Evolutionary conservation across 2,329 filamentous ascomycete species (phyloP), one percentile per base, ranked within the genome.

Genomic region (Kalaharituber pfeilii): DNA sequence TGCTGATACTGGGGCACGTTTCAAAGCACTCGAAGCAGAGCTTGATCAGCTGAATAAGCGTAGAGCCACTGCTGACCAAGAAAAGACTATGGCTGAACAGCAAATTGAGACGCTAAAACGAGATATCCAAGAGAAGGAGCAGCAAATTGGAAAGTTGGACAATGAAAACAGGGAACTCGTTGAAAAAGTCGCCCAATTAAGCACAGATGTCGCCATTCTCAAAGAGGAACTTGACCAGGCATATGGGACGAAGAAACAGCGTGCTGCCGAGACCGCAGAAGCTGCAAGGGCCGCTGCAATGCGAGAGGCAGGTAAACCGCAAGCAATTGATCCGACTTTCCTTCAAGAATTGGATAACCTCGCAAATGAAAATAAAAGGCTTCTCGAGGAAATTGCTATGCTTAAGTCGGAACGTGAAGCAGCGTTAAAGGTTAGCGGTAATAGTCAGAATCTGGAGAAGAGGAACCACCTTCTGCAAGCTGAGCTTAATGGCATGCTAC

Each of bases 141-240:
- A 51, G 44, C 67, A 69, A 36, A 61, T 69, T 3, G 62, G 65
- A 9, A 68, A 67, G 29, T 66, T 73, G 51, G 72, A 74, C 54
- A 65, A 67, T n/a, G 74, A 77, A 60, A 67, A 75, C 63, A 67
- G 71, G n/a, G 68, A 69, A 5, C 69, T 82, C 33, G 80, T 82
- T 64, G 72, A 75, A 53, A 77, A 83, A 63, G 72, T 83, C 51
- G 79, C 82, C 2, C 73, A 77, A 52, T 71, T 82, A 5, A 80
- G 79, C 30, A 84, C 81, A 2, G 81, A 96, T 71, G 76, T 96
- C 42, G 93, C 89, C n/a, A 82, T 96, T 61, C 86, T 84, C 25
- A 79, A 80, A 65, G 86, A 88, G 52, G 89, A 96, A 67, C 84
- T 96, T 25, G 91, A 94, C 63, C 86, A 86, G 58, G 93, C 94